phyloP scores from a whole-genome alignment of 805 yeast species.

The Yarrowia sp. region DNA sequence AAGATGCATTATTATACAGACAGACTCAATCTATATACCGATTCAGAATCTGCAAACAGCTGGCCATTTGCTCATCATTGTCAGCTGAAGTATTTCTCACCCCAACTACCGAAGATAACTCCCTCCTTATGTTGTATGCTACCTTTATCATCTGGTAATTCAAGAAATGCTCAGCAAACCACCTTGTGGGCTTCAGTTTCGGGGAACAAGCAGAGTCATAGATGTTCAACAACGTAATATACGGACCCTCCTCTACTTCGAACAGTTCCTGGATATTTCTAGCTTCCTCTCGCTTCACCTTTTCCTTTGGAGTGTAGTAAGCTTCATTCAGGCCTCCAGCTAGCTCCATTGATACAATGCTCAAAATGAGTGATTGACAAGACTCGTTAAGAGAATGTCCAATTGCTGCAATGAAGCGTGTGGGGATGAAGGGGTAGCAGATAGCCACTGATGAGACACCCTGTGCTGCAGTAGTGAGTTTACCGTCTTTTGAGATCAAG shows the following conservation, averaged over 20 bases:
- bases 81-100: background rate
- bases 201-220: conserved; percentile 7
- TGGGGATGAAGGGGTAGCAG: background rate
- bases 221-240: background rate
- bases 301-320: background rate
- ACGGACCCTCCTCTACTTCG: background rate
- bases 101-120: background rate
- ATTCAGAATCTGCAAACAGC: background rate
- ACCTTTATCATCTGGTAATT: background rate
- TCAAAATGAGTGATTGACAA: background rate
- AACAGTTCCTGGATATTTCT: background rate
- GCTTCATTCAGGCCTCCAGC: conserved; percentile 10
- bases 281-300: background rate
- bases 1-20: background rate
- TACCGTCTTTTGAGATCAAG: background rate
- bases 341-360: background rate
- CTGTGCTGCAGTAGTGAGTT: background rate
- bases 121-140: background rate
- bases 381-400: background rate
- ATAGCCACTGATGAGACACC: background rate
- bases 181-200: background rate
- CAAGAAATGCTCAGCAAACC: conserved; percentile 14
- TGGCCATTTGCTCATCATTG: background rate
- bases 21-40: background rate
- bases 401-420: background rate